Evolutionary conservation across 768 basidiomycete genomes (phyloP), one percentile per base, ranked within the genome.

Genomic region (Lepiota venenata): DNA sequence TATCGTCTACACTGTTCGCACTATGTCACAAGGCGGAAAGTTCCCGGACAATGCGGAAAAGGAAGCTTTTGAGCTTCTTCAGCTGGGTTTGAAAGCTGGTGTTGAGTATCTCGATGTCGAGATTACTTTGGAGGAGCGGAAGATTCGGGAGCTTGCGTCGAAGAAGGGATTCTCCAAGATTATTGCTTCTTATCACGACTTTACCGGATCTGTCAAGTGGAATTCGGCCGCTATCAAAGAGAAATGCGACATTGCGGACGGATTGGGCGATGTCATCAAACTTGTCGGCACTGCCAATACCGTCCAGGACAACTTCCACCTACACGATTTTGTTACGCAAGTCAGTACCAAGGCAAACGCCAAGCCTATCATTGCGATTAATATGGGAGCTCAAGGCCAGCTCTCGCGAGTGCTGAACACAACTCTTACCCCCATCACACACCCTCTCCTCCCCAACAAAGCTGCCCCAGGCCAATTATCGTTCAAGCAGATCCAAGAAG

Each of bases 41-140:
- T 94, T 93, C 80, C 93, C 95, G 0, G 88, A 96, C 67, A 74
- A 77, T 35, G 84, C 84, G 0, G 72, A 82, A 51, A 80, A 84
- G 48, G 87, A 88, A 56, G 87, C 85, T 9, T 81, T 88, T 50
- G 82, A 85, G 35, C 80, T 98, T 7, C 76, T 96, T 63, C 73
- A 82, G 41, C 80, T 95, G 50, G 95, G 86, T 2, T 67, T 96
- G 29, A 85, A 87, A 47, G 71, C 91, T 36, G 95, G 88, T 6
- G 86, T 92, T 55, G 97, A 98, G 69, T 99, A 94, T 66, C 69
- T 98, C 59, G 97, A 98, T 61, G 80, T 97, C 46, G 96, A 99
- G 69, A 83, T 91, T 52, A 80, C 85, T 0, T 85, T 87, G 71
- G 81, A 90, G 0, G 76, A 83, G 58, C 75, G 80, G 46, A 63